Base-by-base conservation (phyloP, 371 early-diverging fungal genomes). In the Lichtheimia ornata region DNA sequence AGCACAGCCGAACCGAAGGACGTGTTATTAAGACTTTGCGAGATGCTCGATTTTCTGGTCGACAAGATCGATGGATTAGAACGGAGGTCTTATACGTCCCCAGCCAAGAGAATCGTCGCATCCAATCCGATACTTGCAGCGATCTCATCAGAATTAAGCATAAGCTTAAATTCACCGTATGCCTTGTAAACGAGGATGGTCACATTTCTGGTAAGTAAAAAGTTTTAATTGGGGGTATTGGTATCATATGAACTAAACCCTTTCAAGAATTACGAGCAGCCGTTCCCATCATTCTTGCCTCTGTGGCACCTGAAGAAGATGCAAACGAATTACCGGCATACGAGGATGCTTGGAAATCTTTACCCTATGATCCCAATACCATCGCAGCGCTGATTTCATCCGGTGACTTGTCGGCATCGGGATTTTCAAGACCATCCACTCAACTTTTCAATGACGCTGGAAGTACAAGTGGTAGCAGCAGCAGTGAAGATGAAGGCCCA, bases 401-500 rank as follows among this genome's bases (percentile, higher is more conserved):
- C 18, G 79, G 79, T 3, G 65, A 64, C 24, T 50, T 76, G 43
- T 76, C 76, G 4, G 70, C 74, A 11, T 73, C 79, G 2, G 35
- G 35, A 35, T 35, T 35, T 35, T 35, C 35, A 35, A 35, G 35
- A 35, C 35, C 35, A 9, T 35, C 35, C 35, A 35, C 35, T 0
- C 35, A 35, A 9, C 35, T 35, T 9, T 47, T 47, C 17, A n/a
- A n/a, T 18, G 47, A 18, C 14, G 47, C 22, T 22, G 22, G 47
- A n/a, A 47, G 47, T 22, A 47, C 45, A n/a, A 52, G 49, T 15
- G 56, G 59, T 24, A 59, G 59, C 30, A 49, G 28, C 25, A 50
- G 52, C 49, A 56, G 50, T 41, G 89, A 81, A 87, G 47, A 47
- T 22, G 69, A 94, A 93, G 74, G 62, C 82, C 40, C 50, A 2